These are phyloP conservation scores for Globisporangium lucens DNA, from an alignment of 352 stramenopile genomes.

Conservation along the genomic window DNA sequence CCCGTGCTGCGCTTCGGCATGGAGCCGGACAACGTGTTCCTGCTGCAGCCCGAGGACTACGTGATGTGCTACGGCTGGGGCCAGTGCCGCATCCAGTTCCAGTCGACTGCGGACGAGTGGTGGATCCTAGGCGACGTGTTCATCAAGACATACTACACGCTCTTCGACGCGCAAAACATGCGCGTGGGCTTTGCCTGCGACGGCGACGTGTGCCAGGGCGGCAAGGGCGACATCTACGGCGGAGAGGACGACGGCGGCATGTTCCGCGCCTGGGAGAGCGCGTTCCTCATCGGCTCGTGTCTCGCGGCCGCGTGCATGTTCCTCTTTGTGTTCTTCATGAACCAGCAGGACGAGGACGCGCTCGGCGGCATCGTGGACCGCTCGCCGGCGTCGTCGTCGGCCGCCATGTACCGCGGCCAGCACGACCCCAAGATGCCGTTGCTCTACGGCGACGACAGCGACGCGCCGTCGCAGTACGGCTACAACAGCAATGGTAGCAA, in stretches of 20 bases:
- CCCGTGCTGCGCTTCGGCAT: slow-evolving; percentile 76
- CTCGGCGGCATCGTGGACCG: slow-evolving; percentile 32
- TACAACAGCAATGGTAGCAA: slow-evolving; percentile 16
- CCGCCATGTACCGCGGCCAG: slow-evolving; percentile 5
- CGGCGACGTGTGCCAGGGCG: slow-evolving; percentile 72
- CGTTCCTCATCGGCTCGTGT: slow-evolving; percentile 66
- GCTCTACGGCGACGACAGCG: slow-evolving; percentile 32
- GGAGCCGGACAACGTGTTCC: slow-evolving; percentile 81
- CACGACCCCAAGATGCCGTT: slow-evolving; percentile 69
- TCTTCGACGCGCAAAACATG: slow-evolving; percentile 89
- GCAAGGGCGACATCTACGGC: slow-evolving; percentile 61
- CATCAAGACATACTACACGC: slow-evolving; percentile 90
- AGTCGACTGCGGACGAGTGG: slow-evolving; percentile 72
- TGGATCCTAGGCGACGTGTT: slow-evolving; percentile 91
- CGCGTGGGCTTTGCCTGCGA: slow-evolving; percentile 86
- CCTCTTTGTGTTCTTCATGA: slow-evolving; percentile 78
- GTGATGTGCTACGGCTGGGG: slow-evolving; percentile 69
- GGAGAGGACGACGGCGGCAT: slow-evolving; percentile 36
- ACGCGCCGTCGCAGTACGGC: slow-evolving; percentile 19
- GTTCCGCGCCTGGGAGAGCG: slow-evolving; percentile 57
- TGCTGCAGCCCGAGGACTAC: slow-evolving; percentile 79
- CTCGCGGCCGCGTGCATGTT: slow-evolving; percentile 75
- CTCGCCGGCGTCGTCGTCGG: slow-evolving; percentile 7
- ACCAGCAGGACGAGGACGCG: slow-evolving; percentile 57
- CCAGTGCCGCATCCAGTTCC: slow-evolving; percentile 77